Base-by-base conservation (phyloP, 768 basidiomycete genomes). In the Crucibulum laeve region DNA sequence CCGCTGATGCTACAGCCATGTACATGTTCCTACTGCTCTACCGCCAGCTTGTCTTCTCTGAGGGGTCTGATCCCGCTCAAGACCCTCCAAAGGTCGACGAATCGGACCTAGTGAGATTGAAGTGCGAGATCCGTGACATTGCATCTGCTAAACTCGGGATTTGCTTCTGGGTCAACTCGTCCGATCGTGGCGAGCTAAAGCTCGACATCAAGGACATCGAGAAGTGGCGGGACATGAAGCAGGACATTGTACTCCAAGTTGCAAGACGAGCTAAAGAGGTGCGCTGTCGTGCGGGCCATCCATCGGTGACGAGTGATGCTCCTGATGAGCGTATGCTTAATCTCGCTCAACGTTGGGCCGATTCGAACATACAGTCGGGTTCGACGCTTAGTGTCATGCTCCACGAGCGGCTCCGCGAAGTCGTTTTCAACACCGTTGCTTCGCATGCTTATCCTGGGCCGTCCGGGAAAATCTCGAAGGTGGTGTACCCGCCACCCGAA, bases 11-110 rank as follows among this genome's bases (percentile, higher is more conserved):
- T 33, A 79, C 80, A 15, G 78, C 83, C 35, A 63, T 90, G 40
- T 88, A 85, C 64, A 84, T 92, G 79, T 79, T 91, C 52, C 69
- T 90, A 25, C 69, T 92, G 54, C 79, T 91, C 17, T 91, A 82
- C 59, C 80, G 88, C 32, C 85, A 91, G 57, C 76, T 91, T 51
- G 63, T 79, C 30, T 73, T 74, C 52, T 76, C 80, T 42, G 69
- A 70, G 28, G 55, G 66, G 24, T 57, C 60, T 40, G 62, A 65
- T 42, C 52, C 64, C 13, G 39, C 50, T 26, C 49, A 48, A 55
- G 60, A 52, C 53, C 49, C 62, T 56, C 44, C 68, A 40, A 69
- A 67, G 57, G 60, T 77, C 41, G 75, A 71, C 51, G 77, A 77
- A 33, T 63, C 61, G 26, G 79, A 82, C 30, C 61, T 90, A 47